Percentiles rank a stretch among this genome's conserved stretches.
Conservation (phyloP, 2,329 filamentous ascomycete species). For the Penicillium sp. region DNA sequence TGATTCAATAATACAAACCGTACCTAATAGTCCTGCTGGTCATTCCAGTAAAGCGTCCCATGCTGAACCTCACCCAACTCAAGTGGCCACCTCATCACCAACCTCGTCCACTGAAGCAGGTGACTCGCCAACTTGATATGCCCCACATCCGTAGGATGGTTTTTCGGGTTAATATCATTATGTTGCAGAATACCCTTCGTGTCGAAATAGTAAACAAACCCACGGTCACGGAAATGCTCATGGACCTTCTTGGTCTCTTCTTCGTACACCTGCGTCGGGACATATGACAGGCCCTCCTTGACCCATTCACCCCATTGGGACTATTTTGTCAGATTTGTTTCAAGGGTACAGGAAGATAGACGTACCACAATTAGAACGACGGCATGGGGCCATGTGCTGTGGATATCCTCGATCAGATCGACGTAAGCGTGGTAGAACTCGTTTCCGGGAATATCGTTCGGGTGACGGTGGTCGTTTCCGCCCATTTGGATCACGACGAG, state of each 20-base stretch:
- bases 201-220: constrained; percentile 59
- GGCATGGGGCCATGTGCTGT: constrained; percentile 39
- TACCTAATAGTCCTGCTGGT: constrained; percentile 44
- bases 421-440: constrained; percentile 42
- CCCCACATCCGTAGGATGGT: constrained; percentile 58
- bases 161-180: constrained; percentile 56
- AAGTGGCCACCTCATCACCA: constrained; percentile 54
- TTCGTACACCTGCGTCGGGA: constrained; percentile 46
- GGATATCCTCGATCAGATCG: constrained; percentile 40
- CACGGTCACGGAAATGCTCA: constrained; percentile 47
- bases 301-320: constrained; percentile 54
- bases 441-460: constrained; percentile 38
- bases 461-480: constrained; percentile 44
- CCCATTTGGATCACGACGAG: constrained; percentile 46
- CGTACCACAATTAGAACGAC: constrained; percentile 41
- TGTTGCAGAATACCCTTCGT: constrained; percentile 58
- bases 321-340: constrained; percentile 26
- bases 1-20: background rate
- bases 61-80: constrained; percentile 51
- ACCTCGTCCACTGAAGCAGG: constrained; percentile 53
- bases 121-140: constrained; percentile 59
- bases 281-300: constrained; percentile 48
- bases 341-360: background rate
- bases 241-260: constrained; percentile 50
- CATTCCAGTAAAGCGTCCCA: constrained; percentile 52